Evolutionary conservation across 768 basidiomycete species (phyloP).

Genomic region (Dioszegia aurantiaca): DNA sequence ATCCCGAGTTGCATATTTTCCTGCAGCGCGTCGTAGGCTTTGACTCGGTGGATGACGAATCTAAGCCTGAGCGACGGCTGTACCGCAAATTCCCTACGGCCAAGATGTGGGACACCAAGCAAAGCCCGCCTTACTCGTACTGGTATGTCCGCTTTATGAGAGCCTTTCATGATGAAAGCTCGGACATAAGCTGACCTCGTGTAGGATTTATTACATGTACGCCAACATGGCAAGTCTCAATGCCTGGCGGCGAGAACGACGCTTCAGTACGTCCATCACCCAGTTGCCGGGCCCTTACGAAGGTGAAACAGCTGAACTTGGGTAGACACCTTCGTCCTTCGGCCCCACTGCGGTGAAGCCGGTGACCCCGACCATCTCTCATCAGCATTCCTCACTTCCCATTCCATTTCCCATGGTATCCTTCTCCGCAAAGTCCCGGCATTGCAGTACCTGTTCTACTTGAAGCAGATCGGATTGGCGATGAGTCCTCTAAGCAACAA

Average conservation of each 20-base stretch:
- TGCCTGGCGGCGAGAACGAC: conserved; percentile 78
- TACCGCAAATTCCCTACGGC: conserved; percentile 94
- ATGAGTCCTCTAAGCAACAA: conserved; percentile 99
- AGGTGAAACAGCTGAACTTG: conserved; percentile 6
- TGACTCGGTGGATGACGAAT: conserved; percentile 98
- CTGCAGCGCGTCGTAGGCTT: conserved; percentile 93
- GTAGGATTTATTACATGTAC: conserved; percentile 91
- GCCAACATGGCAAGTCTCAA: conserved; percentile 94
- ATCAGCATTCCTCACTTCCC: conserved; percentile 90
- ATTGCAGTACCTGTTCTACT: conserved; percentile 84
- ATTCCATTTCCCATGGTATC: conserved; percentile 99
- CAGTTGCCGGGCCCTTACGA: too few species aligned
- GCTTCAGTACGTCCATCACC: conserved; percentile 82
- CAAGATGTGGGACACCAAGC: conserved; percentile 77
- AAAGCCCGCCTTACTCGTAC: conserved; percentile 92
- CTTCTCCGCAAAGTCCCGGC: conserved; percentile 95
- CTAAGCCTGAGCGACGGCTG: conserved; percentile 83
- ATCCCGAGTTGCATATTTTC: conserved; percentile 93
- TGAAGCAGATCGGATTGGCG: conserved; percentile 96
- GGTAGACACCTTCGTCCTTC: conserved; percentile 94
- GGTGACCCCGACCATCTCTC: conserved; percentile 97
- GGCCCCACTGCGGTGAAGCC: conserved; percentile 96
- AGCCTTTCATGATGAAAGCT: not conserved
- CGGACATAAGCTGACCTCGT: conserved; percentile 3
- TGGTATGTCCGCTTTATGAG: conserved; percentile 62